Base-by-base conservation (phyloP, 2,329 filamentous ascomycete genomes). In the Ilyonectria destructans region DNA sequence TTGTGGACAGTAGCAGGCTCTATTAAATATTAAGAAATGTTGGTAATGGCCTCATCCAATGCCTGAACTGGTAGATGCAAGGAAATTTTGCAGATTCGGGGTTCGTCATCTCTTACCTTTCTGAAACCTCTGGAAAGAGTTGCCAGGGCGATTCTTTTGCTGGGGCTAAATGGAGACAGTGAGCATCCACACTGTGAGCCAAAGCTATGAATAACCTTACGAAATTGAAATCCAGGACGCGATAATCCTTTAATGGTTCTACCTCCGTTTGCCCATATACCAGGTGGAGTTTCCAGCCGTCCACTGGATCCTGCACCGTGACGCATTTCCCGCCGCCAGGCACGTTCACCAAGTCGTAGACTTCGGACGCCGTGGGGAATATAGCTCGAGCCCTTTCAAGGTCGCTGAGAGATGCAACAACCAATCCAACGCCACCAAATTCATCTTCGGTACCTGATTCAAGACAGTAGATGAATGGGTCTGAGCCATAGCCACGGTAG, bases 401-500 rank as follows among this genome's bases (percentile, higher is more conserved):
- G 67, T 91, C 89, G 3, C 84, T 85, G 71, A 85, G 82, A 6
- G 82, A 85, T 69, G 87, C 86, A 6, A 91, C 90, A 40, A 85
- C 86, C 69, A 89, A 91, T 1, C 84, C 87, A 0, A 85, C 84
- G 2, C 90, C 90, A 6, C 85, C 83, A 74, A 91, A 92, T 63
- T 83, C 80, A 65, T 86, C 80, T 75, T 83, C 78, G 56, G 79
- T 74, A 2, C 86, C 83, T 57, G 82, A 80, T 66, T 84, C 82
- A 55, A 88, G 85, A 70, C 87, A 89, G 51, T 91, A 83, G 2
- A 90, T 81, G 75, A 89, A 91, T 13, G 88, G 88, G 71, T 91
- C 89, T 7, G 79, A 80, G 15, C 90, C 89, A 74, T 90, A 91
- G 19, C 90, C 90, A 46, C 88, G 85, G 77, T 86, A 90, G 81